These are phyloP conservation scores for Macadamia integrifolia DNA, from an alignment of 164 flowering plant species.

Conservation along the genomic window DNA sequence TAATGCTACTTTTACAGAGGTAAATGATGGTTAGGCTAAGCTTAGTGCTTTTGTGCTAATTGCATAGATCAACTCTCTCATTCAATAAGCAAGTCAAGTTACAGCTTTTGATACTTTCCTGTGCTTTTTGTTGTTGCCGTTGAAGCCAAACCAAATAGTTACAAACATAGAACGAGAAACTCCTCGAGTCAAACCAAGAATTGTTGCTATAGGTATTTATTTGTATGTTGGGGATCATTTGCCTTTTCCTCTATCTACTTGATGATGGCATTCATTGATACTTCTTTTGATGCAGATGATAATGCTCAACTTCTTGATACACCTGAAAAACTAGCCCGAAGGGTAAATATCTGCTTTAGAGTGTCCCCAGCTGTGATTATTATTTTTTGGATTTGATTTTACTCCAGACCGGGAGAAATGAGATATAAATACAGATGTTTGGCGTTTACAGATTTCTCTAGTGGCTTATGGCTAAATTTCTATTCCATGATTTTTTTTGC, in stretches of 20 bases:
- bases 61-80: background rate
- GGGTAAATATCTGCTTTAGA: constrained; percentile 45
- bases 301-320: constrained; percentile 40
- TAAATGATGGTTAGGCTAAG: constrained; percentile 11
- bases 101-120: constrained; percentile 10
- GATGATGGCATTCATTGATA: background rate
- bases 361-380: background rate
- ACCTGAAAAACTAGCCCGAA: constrained; percentile 56
- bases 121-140: constrained; percentile 9
- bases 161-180: constrained; percentile 24
- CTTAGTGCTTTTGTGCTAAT: background rate
- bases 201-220: constrained; percentile 23
- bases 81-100: background rate
- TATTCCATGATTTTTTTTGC: background rate
- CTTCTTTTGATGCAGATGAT: constrained; percentile 40
- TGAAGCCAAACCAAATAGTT: constrained; percentile 31
- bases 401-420: background rate
- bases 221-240: constrained; percentile 6
- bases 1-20: constrained; percentile 34
- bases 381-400: background rate
- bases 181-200: constrained; percentile 23
- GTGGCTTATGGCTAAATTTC: background rate
- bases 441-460: background rate
- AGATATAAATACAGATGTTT: background rate
- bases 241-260: background rate